Evolutionary conservation across 345 rosid genomes (phyloP).

Genomic region (Theobroma cacao): DNA sequence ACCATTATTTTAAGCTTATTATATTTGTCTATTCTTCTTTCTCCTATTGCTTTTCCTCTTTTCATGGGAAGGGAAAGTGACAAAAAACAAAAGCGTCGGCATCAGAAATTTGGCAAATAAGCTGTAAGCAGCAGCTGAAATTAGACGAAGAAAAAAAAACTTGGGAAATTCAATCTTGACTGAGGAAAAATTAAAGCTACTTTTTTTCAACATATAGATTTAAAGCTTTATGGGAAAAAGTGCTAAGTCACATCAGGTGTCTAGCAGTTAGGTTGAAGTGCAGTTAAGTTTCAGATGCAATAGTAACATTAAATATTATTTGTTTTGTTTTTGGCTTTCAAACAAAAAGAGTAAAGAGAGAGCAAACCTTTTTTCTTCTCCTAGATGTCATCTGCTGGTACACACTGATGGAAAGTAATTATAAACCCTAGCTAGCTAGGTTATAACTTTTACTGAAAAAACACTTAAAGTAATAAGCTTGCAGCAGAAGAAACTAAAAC

Average conservation of each 20-base stretch:
- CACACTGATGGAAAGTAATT: not conserved
- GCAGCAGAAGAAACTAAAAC: not conserved
- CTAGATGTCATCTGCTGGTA: not conserved
- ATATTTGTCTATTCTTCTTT: not conserved
- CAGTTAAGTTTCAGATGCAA: not conserved
- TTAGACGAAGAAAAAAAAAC: no score
- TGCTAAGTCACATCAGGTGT: not conserved
- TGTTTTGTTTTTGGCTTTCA: not conserved
- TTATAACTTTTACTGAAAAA: not conserved
- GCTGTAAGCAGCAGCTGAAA: no score
- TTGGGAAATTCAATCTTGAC: no score
- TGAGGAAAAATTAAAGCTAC: not conserved
- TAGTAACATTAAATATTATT: not conserved
- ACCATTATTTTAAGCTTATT: slow-evolving; percentile 15
- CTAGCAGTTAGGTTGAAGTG: not conserved
- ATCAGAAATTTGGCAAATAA: not conserved
- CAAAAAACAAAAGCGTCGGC: slow-evolving; percentile 10
- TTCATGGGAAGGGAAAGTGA: slow-evolving; percentile 16
- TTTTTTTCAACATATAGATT: not conserved
- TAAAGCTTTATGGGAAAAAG: not conserved
- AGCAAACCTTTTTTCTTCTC: not conserved
- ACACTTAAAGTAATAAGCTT: not conserved
- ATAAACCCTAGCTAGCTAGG: not conserved
- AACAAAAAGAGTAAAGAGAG: not conserved
- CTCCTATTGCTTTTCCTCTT: not conserved